Evolutionary conservation across 2,329 filamentous ascomycete species (phyloP).

Genomic region (Emericellopsis cladophorae): DNA sequence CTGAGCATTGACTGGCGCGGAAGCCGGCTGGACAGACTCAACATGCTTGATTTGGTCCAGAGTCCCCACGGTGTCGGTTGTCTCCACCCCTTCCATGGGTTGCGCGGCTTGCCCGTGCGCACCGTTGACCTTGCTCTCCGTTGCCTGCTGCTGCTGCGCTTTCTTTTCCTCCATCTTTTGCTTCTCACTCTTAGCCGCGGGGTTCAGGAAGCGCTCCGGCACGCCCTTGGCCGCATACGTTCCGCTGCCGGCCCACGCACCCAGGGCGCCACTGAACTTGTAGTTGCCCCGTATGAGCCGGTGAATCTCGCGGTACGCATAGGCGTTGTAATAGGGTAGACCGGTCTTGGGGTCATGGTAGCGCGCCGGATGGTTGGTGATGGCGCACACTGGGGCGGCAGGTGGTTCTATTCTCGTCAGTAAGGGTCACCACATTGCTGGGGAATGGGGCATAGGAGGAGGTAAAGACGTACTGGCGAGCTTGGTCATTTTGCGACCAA

Average conservation of each 20-base stretch:
- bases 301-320: conserved; percentile 74
- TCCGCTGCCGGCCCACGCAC: conserved; percentile 67
- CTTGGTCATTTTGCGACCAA: conserved; percentile 45
- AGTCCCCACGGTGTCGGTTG: background rate
- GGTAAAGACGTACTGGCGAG: conserved; percentile 33
- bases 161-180: conserved; percentile 3
- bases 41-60: background rate
- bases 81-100: background rate
- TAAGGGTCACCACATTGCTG: conserved; percentile 2
- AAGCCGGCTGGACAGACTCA: no score
- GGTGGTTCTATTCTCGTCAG: conserved; percentile 28
- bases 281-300: conserved; percentile 61
- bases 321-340: conserved; percentile 65
- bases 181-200: conserved; percentile 9
- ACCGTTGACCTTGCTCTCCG: conserved; percentile 4
- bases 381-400: conserved; percentile 53
- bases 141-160: conserved; percentile 4
- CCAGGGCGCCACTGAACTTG: conserved; percentile 69
- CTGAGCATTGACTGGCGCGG: no score
- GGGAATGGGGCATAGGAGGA: background rate
- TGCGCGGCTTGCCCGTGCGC: background rate
- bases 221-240: conserved; percentile 60
- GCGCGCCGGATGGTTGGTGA: conserved; percentile 68
- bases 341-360: conserved; percentile 81
- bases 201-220: conserved; percentile 57